Evolutionary conservation across 768 basidiomycete species (phyloP).

Genomic region (Phylloporus arenicola): DNA sequence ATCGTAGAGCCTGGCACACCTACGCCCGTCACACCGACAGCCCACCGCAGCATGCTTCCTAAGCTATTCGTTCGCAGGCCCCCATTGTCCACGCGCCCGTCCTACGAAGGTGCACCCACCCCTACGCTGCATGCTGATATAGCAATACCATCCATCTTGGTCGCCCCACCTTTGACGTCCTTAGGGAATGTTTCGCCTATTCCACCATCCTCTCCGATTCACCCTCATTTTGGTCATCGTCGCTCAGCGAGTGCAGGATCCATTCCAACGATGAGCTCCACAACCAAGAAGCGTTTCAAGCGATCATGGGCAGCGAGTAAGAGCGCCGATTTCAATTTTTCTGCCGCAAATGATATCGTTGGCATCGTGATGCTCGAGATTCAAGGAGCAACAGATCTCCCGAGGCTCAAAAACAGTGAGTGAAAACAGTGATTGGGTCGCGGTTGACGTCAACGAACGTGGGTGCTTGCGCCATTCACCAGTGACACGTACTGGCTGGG

Average conservation of each 20-base stretch:
- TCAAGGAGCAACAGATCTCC: slow-evolving; percentile 74
- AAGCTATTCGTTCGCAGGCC: slow-evolving; percentile 34
- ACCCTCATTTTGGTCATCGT: slow-evolving; percentile 22
- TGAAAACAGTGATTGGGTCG: slow-evolving; percentile 10
- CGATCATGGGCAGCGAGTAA: slow-evolving; percentile 36
- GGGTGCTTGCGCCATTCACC: not conserved
- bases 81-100: slow-evolving; percentile 26
- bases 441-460: not conserved
- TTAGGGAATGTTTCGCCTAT: slow-evolving; percentile 8
- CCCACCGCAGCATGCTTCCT: slow-evolving; percentile 26
- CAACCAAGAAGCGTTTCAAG: slow-evolving; percentile 34
- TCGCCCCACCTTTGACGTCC: slow-evolving; percentile 11
- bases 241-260: slow-evolving; percentile 30
- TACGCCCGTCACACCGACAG: slow-evolving; percentile 27
- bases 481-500: slow-evolving; percentile 87
- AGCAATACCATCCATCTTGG: slow-evolving; percentile 7
- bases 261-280: slow-evolving; percentile 17
- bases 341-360: slow-evolving; percentile 72
- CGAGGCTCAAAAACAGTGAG: slow-evolving; percentile 81
- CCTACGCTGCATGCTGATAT: slow-evolving; percentile 1
- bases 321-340: slow-evolving; percentile 52
- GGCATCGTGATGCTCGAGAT: slow-evolving; percentile 97
- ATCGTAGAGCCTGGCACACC: slow-evolving; percentile 15
- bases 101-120: slow-evolving; percentile 21
- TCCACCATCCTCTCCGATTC: slow-evolving; percentile 22